Evolutionary conservation across 768 basidiomycete species (phyloP).

Genomic region (Suillus tomentosus): DNA sequence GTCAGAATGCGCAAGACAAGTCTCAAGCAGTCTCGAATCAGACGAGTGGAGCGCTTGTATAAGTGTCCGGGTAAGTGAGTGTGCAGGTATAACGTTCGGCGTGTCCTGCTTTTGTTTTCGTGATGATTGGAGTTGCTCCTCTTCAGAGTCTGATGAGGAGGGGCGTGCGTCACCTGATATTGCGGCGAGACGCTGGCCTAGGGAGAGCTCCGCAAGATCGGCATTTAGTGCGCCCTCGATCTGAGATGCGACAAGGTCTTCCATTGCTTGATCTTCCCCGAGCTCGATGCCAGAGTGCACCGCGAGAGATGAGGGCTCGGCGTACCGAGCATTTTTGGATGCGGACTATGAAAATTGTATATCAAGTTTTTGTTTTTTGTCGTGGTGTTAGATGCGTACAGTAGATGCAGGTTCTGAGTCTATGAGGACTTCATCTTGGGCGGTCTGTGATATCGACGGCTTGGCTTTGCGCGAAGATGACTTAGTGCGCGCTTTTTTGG

Average conservation of each 20-base stretch:
- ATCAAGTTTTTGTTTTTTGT: background rate
- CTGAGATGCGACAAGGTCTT: slow-evolving; percentile 50
- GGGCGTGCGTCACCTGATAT: slow-evolving; percentile 48
- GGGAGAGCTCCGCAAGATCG: slow-evolving; percentile 86
- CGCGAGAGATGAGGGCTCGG: slow-evolving; percentile 59
- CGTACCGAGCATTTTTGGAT: slow-evolving; percentile 62
- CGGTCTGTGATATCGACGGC: slow-evolving; percentile 6
- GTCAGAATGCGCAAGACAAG: slow-evolving; percentile 84
- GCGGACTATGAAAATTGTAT: slow-evolving; percentile 35
- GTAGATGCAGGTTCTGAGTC: slow-evolving; percentile 22
- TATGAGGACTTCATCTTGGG: slow-evolving; percentile 26
- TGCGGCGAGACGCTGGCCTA: slow-evolving; percentile 87
- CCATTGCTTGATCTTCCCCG: slow-evolving; percentile 55
- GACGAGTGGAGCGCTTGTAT: slow-evolving; percentile 96
- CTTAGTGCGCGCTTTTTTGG: slow-evolving; percentile 58
- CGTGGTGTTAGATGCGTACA: slow-evolving; percentile 19
- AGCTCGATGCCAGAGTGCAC: slow-evolving; percentile 68
- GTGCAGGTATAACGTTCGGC: slow-evolving; percentile 62
- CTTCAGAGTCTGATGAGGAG: slow-evolving; percentile 48
- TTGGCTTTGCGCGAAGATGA: slow-evolving; percentile 34
- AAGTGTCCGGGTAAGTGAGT: slow-evolving; percentile 89
- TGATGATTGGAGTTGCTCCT: slow-evolving; percentile 37
- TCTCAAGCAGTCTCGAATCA: slow-evolving; percentile 84
- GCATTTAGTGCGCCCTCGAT: slow-evolving; percentile 76
- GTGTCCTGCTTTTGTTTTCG: slow-evolving; percentile 26